These are phyloP conservation scores for Candida maesae DNA, from an alignment of 805 yeast genomes.

Conservation along the genomic window DNA sequence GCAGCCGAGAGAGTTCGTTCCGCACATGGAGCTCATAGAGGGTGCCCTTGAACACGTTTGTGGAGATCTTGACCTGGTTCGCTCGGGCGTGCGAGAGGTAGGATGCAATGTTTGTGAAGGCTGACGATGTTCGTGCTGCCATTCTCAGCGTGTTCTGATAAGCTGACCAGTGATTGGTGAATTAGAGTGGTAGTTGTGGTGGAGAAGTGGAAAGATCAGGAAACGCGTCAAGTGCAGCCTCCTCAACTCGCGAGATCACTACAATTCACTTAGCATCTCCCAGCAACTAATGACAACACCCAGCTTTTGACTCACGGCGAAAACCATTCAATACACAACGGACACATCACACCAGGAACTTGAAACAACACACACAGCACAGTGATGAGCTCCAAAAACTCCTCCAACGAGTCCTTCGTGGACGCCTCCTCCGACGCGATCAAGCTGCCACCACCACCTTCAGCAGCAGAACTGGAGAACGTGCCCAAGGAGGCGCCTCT, in stretches of 20 bases:
- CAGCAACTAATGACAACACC: too few species aligned
- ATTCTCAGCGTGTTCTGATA: too few species aligned
- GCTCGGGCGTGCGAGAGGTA: slow-evolving; percentile 20
- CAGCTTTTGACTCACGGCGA: too few species aligned
- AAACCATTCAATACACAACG: too few species aligned
- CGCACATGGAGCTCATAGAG: slow-evolving; percentile 23
- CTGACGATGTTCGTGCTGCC: background rate
- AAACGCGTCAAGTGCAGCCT: too few species aligned
- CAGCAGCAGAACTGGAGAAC: background rate
- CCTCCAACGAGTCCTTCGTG: slow-evolving; percentile 10
- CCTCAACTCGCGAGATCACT: too few species aligned
- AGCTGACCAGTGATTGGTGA: too few species aligned
- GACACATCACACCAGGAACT: too few species aligned
- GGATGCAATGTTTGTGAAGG: background rate
- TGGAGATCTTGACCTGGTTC: slow-evolving; percentile 15
- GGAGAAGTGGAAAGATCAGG: too few species aligned
- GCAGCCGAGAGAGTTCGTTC: slow-evolving; percentile 8
- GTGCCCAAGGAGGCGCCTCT: slow-evolving; percentile 11
- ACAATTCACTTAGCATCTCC: too few species aligned
- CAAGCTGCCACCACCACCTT: slow-evolving; percentile 1
- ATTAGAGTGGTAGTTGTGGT: too few species aligned
- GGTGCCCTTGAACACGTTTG: slow-evolving; percentile 26
- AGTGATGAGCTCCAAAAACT: slow-evolving; percentile 5
- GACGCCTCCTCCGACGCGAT: slow-evolving; percentile 6
- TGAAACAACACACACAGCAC: background rate